phyloP scores from a whole-genome alignment of 805 yeast genomes.

The Zygoascus bituminiphila region DNA sequence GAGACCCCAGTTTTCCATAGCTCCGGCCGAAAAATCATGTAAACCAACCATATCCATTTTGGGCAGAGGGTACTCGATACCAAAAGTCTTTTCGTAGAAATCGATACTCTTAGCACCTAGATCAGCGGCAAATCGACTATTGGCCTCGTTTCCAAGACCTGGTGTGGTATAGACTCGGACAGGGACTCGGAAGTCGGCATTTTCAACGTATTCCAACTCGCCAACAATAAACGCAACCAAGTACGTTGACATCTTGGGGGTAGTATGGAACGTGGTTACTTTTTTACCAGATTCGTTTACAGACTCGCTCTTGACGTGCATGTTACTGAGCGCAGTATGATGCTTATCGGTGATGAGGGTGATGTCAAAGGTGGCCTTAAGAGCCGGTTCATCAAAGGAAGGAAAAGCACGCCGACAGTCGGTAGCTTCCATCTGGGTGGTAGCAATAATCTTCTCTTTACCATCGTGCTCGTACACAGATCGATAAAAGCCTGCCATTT shows the following conservation, averaged over 20 bases:
- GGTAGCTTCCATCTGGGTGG: constrained; percentile 69
- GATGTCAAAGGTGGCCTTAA: constrained; percentile 58
- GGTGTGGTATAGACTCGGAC: constrained; percentile 76
- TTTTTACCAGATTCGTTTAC: constrained; percentile 22
- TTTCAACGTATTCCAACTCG: constrained; percentile 45
- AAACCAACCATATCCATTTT: constrained; percentile 77
- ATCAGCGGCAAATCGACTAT: constrained; percentile 62
- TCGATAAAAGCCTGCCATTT: constrained; percentile 70
- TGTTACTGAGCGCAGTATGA: constrained; percentile 57
- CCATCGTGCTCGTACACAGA: constrained; percentile 50
- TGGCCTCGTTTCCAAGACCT: constrained; percentile 51
- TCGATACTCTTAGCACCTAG: constrained; percentile 67
- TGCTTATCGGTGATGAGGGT: constrained; percentile 44
- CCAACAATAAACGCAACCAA: constrained; percentile 67
- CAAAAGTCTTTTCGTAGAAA: constrained; percentile 65
- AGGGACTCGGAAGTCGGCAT: constrained; percentile 57
- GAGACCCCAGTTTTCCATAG: constrained; percentile 75
- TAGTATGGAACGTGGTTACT: constrained; percentile 44
- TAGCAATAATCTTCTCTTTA: constrained; percentile 47
- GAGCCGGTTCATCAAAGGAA: constrained; percentile 63
- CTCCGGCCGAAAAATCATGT: constrained; percentile 79
- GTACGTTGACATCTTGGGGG: constrained; percentile 70
- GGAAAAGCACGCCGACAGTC: constrained; percentile 77
- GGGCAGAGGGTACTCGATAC: constrained; percentile 69
- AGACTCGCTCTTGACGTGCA: constrained; percentile 42